phyloP scores from a whole-genome alignment of 2,329 filamentous ascomycete species.

The Fonsecaea multimorphosa region DNA sequence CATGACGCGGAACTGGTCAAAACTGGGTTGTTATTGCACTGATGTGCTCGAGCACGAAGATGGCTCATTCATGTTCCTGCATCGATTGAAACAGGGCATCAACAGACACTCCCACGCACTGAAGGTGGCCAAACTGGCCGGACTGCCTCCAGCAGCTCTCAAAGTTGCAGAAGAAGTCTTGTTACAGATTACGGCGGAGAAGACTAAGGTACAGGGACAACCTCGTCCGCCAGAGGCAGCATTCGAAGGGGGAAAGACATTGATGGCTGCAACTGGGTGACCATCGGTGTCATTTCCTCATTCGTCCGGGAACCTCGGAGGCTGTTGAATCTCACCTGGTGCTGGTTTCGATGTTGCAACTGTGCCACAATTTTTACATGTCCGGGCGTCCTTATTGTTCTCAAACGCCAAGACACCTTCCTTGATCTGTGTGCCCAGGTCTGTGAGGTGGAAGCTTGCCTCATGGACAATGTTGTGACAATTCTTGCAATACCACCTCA shows the following conservation, averaged over 20 bases:
- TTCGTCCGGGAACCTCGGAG: slow-evolving; percentile 45
- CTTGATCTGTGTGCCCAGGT: slow-evolving; percentile 95
- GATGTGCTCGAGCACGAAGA: slow-evolving; percentile 78
- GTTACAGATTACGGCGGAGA: slow-evolving; percentile 23
- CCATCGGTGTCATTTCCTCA: slow-evolving; percentile 13
- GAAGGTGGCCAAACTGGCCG: slow-evolving; percentile 90
- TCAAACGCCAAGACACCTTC: slow-evolving; percentile 83
- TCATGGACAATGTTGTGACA: slow-evolving; percentile 81
- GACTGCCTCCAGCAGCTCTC: slow-evolving; percentile 75
- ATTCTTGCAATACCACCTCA: slow-evolving; percentile 86
- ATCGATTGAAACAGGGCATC: slow-evolving; percentile 78
- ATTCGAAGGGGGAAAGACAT: slow-evolving; percentile 9
- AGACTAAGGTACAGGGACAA: slow-evolving; percentile 9
- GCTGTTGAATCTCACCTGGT: slow-evolving; percentile 52
- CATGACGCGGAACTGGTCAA: slow-evolving; percentile 66
- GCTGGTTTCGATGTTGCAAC: slow-evolving; percentile 65
- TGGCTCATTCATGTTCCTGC: slow-evolving; percentile 80
- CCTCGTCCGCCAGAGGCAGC: neutral
- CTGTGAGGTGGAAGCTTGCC: slow-evolving; percentile 82
- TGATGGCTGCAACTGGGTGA: slow-evolving; percentile 19
- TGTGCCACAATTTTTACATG: slow-evolving; percentile 75
- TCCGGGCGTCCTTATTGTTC: slow-evolving; percentile 70
- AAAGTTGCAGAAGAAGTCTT: slow-evolving; percentile 60
- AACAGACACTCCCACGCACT: slow-evolving; percentile 89
- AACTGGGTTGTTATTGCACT: slow-evolving; percentile 81